Evolutionary conservation across 2,329 filamentous ascomycete genomes (phyloP), one percentile per base, ranked within the genome.

Genomic region (Aaosphaeria arxii): DNA sequence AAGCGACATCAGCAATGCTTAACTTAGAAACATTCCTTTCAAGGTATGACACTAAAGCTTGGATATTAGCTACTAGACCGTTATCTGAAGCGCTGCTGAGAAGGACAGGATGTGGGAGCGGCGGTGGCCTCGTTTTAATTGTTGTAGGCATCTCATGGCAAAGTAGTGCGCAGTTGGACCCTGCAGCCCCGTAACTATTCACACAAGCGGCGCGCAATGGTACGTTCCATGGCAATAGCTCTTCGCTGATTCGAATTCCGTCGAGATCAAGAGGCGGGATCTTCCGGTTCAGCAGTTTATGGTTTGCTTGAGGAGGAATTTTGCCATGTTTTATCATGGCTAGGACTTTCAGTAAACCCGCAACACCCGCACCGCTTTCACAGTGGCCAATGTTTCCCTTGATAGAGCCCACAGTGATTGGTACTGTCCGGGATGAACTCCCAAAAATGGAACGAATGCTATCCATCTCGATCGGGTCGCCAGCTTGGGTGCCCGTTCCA

Each of bases 321-420:
- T 32, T 24, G 0, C 40, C 40, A 5, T 61, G 13, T 7, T 63
- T 47, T 33, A 67, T 42, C 59, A 64, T 59, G 11, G 52, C 32
- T 2, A 60, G 39, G 5, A 67, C 65, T 43, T 68, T 68, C 43
- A 66, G 47, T 3, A 68, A 38, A 6, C 42, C 45, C 1, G 51
- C 52, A 5, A 57, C 31, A 4, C 64, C 64, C 39, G 61, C 47
- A 7, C 50, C 46, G 11, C 41, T 50, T 42, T 68, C 63, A 0
- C 52, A 42, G 40, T 67, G 64, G 4, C 64, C 64, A 24, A 71
- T 54, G 17, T 57, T 52, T 2, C 59, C 59, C 47, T 71, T 71
- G 2, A 66, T 49, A 1, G 67, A 62, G 5, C 58, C 59, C 1
- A 71, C 2, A 24, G 49, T 39, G 1, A 71, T 11, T 11, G 17